Evolutionary conservation across 148 eudicot species (phyloP).

Genomic region (Rhododendron molle): DNA sequence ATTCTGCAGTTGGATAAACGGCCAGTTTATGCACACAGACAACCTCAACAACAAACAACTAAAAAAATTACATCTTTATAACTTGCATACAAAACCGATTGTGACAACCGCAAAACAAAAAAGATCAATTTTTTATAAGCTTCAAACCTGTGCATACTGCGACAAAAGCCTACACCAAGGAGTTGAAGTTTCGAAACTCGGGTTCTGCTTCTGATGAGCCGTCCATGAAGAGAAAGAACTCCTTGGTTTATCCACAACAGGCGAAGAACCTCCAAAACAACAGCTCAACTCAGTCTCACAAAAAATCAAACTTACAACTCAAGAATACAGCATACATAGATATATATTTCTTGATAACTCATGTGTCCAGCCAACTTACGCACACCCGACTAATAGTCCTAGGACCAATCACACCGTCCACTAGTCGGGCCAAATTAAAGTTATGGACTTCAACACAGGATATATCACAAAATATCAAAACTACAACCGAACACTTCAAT

Average conservation of each 20-base stretch:
- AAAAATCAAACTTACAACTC: not conserved
- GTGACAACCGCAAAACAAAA: not conserved
- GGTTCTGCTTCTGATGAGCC: constrained; percentile 33
- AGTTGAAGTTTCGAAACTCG: constrained; percentile 31
- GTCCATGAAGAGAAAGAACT: constrained; percentile 42
- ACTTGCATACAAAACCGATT: not conserved
- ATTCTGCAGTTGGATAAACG: constrained; percentile 50
- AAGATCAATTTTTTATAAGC: not conserved
- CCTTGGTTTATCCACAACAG: constrained; percentile 35
- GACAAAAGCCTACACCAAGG: constrained; percentile 89
- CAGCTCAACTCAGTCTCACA: not conserved
- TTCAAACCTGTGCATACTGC: constrained; percentile 53
- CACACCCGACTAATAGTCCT: not conserved
- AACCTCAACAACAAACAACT: not conserved
- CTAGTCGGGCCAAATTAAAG: not conserved
- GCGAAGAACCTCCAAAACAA: constrained; percentile 30
- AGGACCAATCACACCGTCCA: not conserved
- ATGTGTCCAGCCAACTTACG: not conserved
- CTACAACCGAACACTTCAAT: not conserved
- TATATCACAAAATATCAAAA: not conserved
- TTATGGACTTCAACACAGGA: not conserved
- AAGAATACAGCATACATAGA: not conserved
- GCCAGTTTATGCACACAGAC: not conserved
- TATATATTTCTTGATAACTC: not conserved
- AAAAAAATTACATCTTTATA: not conserved